These are phyloP conservation scores for Globisporangium carolinianum DNA, from an alignment of 352 stramenopile species.

Conservation along the genomic window DNA sequence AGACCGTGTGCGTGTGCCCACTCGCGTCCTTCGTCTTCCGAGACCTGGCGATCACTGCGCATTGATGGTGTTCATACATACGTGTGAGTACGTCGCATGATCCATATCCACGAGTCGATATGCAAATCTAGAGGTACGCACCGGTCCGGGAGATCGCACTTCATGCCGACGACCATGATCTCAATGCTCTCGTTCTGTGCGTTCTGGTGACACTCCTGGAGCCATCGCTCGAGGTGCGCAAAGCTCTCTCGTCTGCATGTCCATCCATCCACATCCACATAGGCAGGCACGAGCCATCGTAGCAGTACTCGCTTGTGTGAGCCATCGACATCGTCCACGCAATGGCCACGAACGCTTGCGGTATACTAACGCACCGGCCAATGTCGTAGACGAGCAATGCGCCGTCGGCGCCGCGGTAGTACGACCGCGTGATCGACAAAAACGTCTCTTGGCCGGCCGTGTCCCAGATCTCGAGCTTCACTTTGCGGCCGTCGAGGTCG, in stretches of 20 bases:
- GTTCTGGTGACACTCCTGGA: conserved; percentile 82
- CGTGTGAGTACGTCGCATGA: neutral
- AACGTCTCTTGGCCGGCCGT: conserved; percentile 89
- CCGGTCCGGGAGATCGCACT: conserved; percentile 53
- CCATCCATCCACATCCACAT: neutral
- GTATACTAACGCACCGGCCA: conserved; percentile 22
- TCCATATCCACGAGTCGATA: too few species aligned
- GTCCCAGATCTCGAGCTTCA: conserved; percentile 92
- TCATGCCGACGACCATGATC: conserved; percentile 86
- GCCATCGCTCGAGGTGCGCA: conserved; percentile 63
- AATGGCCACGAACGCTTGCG: too few species aligned
- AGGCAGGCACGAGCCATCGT: too few species aligned
- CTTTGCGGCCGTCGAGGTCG: conserved; percentile 71
- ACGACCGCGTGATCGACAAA: conserved; percentile 84
- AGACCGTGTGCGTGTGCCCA: conserved; percentile 58
- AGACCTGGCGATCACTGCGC: conserved; percentile 46
- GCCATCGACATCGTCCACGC: too few species aligned
- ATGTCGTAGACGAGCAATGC: conserved; percentile 89
- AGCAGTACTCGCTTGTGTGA: neutral
- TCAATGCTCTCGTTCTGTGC: conserved; percentile 79
- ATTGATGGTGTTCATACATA: neutral
- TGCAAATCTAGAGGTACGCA: conserved; percentile 4
- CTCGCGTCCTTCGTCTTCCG: conserved; percentile 54
- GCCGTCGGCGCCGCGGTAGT: conserved; percentile 84
- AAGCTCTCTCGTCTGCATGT: conserved; percentile 68